phyloP scores from a whole-genome alignment of 2,329 filamentous ascomycete genomes.

The Dissoconium aciculare region DNA sequence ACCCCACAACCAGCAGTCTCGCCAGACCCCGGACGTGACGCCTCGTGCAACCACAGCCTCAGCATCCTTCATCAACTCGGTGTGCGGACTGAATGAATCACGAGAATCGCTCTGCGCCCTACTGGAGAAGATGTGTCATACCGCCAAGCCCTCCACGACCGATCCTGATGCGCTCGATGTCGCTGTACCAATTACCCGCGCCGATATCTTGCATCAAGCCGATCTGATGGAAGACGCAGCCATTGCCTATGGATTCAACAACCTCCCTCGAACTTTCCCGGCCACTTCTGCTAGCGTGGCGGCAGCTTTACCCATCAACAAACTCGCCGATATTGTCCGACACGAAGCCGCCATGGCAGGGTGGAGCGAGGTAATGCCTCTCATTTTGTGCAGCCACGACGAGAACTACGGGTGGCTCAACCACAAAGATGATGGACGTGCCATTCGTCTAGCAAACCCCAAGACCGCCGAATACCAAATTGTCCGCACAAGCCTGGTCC shows the following conservation, averaged over 20 bases:
- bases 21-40: constrained; percentile 67
- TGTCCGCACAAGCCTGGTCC: constrained; percentile 71
- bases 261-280: constrained; percentile 72
- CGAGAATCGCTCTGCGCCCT: constrained; percentile 63
- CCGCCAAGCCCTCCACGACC: constrained; percentile 57
- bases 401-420: constrained; percentile 97
- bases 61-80: constrained; percentile 84
- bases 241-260: constrained; percentile 96
- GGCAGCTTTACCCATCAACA: constrained; percentile 80
- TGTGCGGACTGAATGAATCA: constrained; percentile 66
- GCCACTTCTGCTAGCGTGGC: constrained; percentile 77
- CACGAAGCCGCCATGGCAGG: constrained; percentile 82
- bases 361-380: constrained; percentile 89
- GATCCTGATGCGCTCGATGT: constrained; percentile 57
- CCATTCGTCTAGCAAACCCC: constrained; percentile 75
- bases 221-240: constrained; percentile 98
- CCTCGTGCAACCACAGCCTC: constrained; percentile 66
- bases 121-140: constrained; percentile 76
- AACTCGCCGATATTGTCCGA: constrained; percentile 80
- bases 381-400: constrained; percentile 93
- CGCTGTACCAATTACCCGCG: constrained; percentile 71
- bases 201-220: constrained; percentile 88
- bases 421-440: constrained; percentile 69
- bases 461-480: constrained; percentile 91
- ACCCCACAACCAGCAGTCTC: constrained; percentile 71